Evolutionary conservation across 352 stramenopile genomes (phyloP).

Genomic region (Globisporangium yorkense): DNA sequence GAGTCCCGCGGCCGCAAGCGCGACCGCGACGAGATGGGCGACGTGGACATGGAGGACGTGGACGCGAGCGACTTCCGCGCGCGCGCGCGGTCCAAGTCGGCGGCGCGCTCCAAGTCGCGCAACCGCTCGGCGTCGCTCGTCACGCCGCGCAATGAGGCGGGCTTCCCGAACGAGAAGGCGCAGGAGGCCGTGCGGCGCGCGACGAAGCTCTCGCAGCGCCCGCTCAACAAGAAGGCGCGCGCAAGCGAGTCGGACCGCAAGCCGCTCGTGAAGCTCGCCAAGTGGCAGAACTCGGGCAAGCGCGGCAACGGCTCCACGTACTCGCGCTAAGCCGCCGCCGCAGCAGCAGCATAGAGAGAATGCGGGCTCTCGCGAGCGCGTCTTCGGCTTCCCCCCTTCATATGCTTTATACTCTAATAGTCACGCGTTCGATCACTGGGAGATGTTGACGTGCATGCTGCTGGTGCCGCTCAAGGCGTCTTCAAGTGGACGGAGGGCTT

Average conservation of each 20-base stretch:
- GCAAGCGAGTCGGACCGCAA: conserved; percentile 79
- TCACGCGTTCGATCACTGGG: conserved; percentile 6
- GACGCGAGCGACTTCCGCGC: conserved; percentile 70
- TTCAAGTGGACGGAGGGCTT: background rate
- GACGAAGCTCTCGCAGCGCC: conserved; percentile 55
- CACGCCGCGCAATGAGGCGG: conserved; percentile 59
- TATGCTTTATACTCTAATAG: conserved; percentile 22
- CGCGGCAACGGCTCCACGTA: conserved; percentile 66
- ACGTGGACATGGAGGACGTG: conserved; percentile 86
- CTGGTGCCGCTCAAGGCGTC: background rate
- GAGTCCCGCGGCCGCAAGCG: conserved; percentile 84
- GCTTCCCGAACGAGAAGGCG: conserved; percentile 50
- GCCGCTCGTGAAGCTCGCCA: conserved; percentile 77
- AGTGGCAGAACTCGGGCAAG: conserved; percentile 89
- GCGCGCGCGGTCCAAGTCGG: conserved; percentile 68
- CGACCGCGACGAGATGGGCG: conserved; percentile 70
- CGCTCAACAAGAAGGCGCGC: conserved; percentile 75
- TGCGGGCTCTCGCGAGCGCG: background rate
- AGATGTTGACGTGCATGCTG: background rate
- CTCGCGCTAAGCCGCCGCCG: conserved; percentile 58
- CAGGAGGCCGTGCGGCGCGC: conserved; percentile 42
- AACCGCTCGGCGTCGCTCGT: conserved; percentile 80
- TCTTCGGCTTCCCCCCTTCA: no score
- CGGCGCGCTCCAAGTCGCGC: conserved; percentile 68
- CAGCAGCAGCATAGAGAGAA: conserved; percentile 16